These are phyloP conservation scores for Gracilaria caudata DNA, from an alignment of 23 red algal genomes.

Conservation along the genomic window DNA sequence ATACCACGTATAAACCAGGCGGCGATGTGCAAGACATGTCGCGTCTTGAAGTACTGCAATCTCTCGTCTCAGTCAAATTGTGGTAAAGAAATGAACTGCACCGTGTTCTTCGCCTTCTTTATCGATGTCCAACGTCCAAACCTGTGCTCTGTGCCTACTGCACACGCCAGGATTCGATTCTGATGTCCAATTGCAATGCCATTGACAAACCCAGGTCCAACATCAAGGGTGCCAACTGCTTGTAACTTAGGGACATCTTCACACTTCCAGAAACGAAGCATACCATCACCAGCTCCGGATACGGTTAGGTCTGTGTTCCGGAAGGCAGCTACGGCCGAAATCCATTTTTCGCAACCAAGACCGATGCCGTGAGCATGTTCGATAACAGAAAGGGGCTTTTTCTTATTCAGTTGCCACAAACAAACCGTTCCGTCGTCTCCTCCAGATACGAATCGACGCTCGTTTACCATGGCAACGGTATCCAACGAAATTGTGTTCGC, in stretches of 20 bases:
- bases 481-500: constrained; percentile 73
- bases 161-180: constrained; percentile 42
- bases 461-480: constrained; percentile 73
- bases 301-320: constrained; percentile 63
- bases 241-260: constrained; percentile 35
- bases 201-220: constrained; percentile 87
- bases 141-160: constrained; percentile 89
- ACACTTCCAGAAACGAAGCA: constrained; percentile 78
- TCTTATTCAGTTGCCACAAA: constrained; percentile 81
- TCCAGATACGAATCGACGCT: constrained; percentile 81
- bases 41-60: neutral
- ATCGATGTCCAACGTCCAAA: constrained; percentile 79
- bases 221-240: constrained; percentile 22
- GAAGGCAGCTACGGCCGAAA: constrained; percentile 62
- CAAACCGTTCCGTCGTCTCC: constrained; percentile 82
- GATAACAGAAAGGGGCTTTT: constrained; percentile 71
- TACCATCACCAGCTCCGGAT: constrained; percentile 77
- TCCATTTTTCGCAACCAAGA: constrained; percentile 59
- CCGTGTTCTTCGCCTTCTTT: constrained; percentile 54
- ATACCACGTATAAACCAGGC: neutral
- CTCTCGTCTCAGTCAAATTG: neutral
- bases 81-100: constrained; percentile 60
- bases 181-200: constrained; percentile 57
- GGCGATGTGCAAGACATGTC: neutral
- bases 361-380: constrained; percentile 59